phyloP scores from a whole-genome alignment of 257 asterid genomes.

The Galeopsis tetrahit region DNA sequence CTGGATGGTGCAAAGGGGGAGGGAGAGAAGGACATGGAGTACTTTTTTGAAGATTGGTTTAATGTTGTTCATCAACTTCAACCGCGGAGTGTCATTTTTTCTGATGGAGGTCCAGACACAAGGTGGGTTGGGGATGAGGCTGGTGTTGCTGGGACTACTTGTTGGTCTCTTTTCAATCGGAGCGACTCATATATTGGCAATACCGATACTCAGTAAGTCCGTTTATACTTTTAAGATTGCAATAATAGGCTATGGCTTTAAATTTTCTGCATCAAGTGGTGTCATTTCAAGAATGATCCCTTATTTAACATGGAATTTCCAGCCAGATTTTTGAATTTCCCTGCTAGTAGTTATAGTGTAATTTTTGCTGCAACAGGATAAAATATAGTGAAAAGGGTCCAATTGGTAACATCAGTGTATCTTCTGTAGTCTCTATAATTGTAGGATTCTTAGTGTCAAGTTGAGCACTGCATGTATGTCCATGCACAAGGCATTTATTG shows the following conservation, averaged over 20 bases:
- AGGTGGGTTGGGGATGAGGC: conserved; percentile 95
- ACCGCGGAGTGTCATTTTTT: conserved; percentile 76
- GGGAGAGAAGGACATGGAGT: conserved; percentile 92
- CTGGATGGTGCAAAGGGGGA: conserved; percentile 94
- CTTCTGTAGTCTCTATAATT: neutral
- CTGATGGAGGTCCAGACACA: conserved; percentile 90
- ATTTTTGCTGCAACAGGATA: too few relatives aligned
- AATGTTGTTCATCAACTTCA: conserved; percentile 85
- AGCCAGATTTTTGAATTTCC: too few relatives aligned
- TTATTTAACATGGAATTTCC: too few relatives aligned
- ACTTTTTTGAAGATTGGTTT: conserved; percentile 88
- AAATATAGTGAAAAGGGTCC: too few relatives aligned
- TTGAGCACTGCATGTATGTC: neutral
- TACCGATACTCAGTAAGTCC: conserved; percentile 62
- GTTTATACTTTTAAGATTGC: neutral
- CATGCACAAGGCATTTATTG: neutral
- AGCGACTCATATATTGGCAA: conserved; percentile 65
- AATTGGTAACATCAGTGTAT: neutral
- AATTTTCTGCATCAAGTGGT: neutral
- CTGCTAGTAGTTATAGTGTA: too few relatives aligned
- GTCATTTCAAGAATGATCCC: too few relatives aligned
- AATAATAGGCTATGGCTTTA: neutral
- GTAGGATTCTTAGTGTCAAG: too few relatives aligned
- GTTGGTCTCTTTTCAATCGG: conserved; percentile 90
- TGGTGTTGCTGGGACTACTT: conserved; percentile 79